Percentiles rank a stretch among this genome's conserved stretches.
Evolutionary conservation across 192 early-diverging fungal species (phyloP).

Genomic region (Geranomyces michiganensis): DNA sequence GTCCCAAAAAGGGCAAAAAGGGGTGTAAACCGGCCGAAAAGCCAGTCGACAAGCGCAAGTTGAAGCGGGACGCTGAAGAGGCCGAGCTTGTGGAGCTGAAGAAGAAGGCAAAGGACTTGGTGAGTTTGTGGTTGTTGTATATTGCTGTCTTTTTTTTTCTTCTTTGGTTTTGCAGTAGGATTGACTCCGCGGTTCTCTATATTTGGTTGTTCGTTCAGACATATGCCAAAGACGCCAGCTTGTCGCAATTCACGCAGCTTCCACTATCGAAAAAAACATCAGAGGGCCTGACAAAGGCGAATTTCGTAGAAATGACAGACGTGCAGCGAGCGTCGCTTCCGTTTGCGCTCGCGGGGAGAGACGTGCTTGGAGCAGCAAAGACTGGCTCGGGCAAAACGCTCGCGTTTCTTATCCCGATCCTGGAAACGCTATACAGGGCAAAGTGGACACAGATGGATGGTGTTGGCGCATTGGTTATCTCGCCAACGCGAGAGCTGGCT

Average conservation of each 20-base stretch:
- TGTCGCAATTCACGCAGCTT: constrained; percentile 33
- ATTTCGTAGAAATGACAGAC: constrained; percentile 91
- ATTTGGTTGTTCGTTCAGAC: too few species aligned
- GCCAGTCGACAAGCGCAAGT: constrained; percentile 41
- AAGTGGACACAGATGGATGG: constrained; percentile 76
- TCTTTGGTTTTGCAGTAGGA: too few species aligned
- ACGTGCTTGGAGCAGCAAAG: constrained; percentile 95
- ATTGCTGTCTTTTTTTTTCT: background rate
- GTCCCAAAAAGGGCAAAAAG: constrained; percentile 12
- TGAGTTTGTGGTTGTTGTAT: constrained; percentile 12
- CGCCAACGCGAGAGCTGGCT: constrained; percentile 83
- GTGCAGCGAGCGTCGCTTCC: constrained; percentile 79
- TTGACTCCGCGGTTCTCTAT: too few species aligned
- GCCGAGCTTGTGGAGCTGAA: constrained; percentile 54
- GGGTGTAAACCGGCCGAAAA: constrained; percentile 2
- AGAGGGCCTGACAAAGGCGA: constrained; percentile 76
- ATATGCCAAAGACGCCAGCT: constrained; percentile 16
- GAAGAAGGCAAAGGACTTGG: constrained; percentile 47
- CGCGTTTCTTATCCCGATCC: constrained; percentile 90
- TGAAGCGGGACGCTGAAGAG: constrained; percentile 49
- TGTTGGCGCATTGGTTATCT: constrained; percentile 70
- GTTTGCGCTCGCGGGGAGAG: constrained; percentile 74
- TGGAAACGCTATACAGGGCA: constrained; percentile 80
- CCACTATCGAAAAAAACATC: constrained; percentile 40
- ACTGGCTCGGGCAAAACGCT: constrained; percentile 92